These are phyloP conservation scores for Solanum peruvianum DNA, from an alignment of 257 asterid genomes.

Conservation along the genomic window DNA sequence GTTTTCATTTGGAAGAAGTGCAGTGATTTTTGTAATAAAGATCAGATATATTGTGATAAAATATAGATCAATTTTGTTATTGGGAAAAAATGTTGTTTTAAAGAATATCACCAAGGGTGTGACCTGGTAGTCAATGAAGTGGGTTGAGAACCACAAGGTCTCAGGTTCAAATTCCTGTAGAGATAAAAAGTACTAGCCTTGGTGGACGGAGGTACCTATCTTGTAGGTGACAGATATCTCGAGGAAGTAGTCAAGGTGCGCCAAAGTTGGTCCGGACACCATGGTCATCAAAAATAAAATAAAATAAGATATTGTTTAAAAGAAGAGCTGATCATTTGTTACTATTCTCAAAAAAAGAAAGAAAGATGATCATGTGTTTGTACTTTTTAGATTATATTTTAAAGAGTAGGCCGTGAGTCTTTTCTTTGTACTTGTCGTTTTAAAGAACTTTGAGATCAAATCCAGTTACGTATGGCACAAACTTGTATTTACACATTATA, in stretches of 20 bases:
- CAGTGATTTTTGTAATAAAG: background rate
- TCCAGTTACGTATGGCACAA: background rate
- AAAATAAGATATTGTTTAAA: background rate
- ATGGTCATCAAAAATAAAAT: background rate
- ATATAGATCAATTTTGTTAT: background rate
- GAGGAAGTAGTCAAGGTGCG: background rate
- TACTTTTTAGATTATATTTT: background rate
- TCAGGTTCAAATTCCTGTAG: background rate
- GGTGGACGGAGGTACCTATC: background rate
- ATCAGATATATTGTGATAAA: background rate
- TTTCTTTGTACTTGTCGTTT: background rate
- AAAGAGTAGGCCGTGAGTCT: background rate
- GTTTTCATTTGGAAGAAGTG: background rate
- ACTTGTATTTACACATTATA: background rate
- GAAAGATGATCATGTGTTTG: background rate
- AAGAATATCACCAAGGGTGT: background rate
- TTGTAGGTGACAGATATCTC: background rate
- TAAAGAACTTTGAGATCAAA: background rate
- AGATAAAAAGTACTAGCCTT: background rate
- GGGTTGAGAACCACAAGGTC: background rate
- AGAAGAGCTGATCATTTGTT: background rate
- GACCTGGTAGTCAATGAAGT: background rate
- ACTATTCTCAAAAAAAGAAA: background rate
- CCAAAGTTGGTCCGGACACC: background rate
- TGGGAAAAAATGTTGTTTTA: background rate